These are phyloP conservation scores for Paraconiothyrium sp. DNA, from an alignment of 2,329 filamentous ascomycete species.

Conservation along the genomic window DNA sequence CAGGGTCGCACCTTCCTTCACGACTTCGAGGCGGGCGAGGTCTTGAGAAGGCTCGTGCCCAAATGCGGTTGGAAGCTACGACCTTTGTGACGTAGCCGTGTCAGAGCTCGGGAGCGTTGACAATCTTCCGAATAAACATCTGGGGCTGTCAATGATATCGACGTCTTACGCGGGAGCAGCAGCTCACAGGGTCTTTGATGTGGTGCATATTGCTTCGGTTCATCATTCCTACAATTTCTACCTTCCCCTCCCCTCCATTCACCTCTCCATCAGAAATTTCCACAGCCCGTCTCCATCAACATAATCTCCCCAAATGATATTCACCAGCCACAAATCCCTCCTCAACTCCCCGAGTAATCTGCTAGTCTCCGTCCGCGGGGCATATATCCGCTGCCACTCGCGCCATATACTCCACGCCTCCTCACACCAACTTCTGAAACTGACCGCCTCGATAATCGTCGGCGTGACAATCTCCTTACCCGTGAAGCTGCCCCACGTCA, in stretches of 20 bases:
- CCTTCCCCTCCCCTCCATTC: not conserved
- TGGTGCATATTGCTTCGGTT: too few species aligned
- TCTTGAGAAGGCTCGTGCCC: too few species aligned
- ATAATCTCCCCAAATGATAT: constrained; percentile 85
- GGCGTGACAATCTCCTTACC: constrained; percentile 96
- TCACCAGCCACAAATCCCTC: constrained; percentile 85
- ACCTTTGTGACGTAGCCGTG: too few species aligned
- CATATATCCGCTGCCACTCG: constrained; percentile 92
- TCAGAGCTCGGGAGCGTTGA: too few species aligned
- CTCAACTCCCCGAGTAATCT: constrained; percentile 74
- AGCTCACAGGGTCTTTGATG: too few species aligned
- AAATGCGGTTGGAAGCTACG: too few species aligned
- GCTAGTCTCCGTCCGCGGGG: constrained; percentile 74
- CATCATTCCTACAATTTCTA: too few species aligned
- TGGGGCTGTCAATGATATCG: too few species aligned
- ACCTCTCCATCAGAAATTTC: constrained; percentile 64
- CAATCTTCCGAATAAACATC: too few species aligned
- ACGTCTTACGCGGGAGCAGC: too few species aligned
- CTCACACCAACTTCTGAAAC: constrained; percentile 92
- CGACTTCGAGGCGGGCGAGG: not conserved
- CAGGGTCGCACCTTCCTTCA: not conserved
- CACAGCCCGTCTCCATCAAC: constrained; percentile 76
- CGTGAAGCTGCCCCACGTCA: constrained; percentile 96
- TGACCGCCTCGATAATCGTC: constrained; percentile 95
- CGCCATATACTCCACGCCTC: constrained; percentile 96